Evolutionary conservation across 148 eudicot genomes (phyloP).

Genomic region (Gaultheria prostrata): DNA sequence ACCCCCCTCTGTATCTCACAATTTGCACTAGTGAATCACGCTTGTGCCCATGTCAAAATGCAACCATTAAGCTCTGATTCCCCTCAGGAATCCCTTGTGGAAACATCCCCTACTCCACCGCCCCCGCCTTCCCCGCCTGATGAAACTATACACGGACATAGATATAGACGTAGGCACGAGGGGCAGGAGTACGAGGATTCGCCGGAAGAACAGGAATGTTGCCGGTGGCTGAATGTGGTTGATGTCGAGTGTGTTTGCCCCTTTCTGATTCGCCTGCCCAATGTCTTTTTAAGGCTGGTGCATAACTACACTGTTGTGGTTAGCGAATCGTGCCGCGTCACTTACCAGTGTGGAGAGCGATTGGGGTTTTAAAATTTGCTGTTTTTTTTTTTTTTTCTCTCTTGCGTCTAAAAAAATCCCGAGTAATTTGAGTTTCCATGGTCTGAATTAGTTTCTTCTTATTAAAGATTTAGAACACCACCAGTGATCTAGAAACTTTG

Average conservation of each 20-base stretch:
- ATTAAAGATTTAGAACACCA: background rate
- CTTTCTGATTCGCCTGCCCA: constrained; percentile 2
- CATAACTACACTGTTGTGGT: background rate
- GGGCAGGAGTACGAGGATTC: background rate
- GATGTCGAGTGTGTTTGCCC: background rate
- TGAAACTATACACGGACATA: background rate
- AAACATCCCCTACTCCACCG: background rate
- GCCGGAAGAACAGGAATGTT: background rate
- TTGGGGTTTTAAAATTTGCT: background rate
- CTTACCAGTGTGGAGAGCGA: background rate
- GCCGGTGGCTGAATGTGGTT: background rate
- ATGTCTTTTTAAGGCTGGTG: background rate
- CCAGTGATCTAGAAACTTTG: background rate
- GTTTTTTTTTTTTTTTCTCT: background rate
- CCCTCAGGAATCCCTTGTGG: background rate
- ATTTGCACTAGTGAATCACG: constrained; percentile 60
- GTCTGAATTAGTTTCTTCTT: background rate
- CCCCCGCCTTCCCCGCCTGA: background rate
- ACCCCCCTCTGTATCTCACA: constrained; percentile 55
- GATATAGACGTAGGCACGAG: background rate
- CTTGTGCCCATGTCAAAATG: constrained; percentile 34
- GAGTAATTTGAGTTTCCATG: background rate
- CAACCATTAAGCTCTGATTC: background rate
- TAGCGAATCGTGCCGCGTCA: background rate
- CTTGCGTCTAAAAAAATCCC: background rate